These are phyloP conservation scores for Rubus idaeus DNA, from an alignment of 306 rosid genomes.

Conservation along the genomic window DNA sequence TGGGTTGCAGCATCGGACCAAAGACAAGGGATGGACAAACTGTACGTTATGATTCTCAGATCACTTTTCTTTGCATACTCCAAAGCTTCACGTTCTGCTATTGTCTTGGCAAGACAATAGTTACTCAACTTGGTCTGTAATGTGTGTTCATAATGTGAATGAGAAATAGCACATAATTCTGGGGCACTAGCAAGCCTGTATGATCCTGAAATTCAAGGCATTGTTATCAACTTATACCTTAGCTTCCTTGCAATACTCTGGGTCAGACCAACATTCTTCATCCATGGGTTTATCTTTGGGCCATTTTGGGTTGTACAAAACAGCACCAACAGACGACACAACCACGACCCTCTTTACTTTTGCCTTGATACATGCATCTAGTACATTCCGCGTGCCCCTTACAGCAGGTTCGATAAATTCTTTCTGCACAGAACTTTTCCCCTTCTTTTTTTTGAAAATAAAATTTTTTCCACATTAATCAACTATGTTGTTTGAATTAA, in stretches of 20 bases:
- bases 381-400: conserved; percentile 11
- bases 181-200: background rate
- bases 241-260: background rate
- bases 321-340: conserved; percentile 7
- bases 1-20: conserved; percentile 13
- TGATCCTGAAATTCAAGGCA: background rate
- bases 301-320: conserved; percentile 9
- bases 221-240: background rate
- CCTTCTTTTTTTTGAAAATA: background rate
- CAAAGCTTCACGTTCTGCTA: conserved; percentile 2
- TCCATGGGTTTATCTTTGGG: conserved; percentile 16
- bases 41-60: background rate
- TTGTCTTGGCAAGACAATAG: conserved; percentile 11
- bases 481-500: background rate
- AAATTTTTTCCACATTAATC: background rate
- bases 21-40: conserved; percentile 8
- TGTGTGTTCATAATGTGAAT: background rate
- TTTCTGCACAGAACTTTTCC: background rate
- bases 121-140: background rate
- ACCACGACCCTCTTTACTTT: conserved; percentile 15
- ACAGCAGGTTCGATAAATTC: conserved; percentile 14
- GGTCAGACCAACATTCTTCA: conserved; percentile 20
- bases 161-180: background rate
- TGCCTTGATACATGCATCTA: conserved; percentile 8
- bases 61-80: conserved; percentile 10